Evolutionary conservation across 1,284 basidiomycete genomes (phyloP).

Genomic region (Albatrellus sp.): DNA sequence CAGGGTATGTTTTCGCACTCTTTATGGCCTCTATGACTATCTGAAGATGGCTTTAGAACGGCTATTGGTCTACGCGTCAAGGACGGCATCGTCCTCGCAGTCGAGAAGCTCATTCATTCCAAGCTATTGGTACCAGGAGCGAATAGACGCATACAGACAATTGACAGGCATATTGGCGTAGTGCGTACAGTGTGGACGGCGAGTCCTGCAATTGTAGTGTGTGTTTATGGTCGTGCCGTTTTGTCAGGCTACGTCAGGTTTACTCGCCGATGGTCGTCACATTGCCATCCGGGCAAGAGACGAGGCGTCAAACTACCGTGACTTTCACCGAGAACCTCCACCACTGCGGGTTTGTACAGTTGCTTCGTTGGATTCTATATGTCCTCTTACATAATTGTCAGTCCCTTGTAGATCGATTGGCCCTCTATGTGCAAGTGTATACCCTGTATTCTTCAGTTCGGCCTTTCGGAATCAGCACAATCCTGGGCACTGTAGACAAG

Average conservation of each 20-base stretch:
- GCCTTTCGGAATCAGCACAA: conserved; percentile 91
- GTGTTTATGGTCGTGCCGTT: too few relatives aligned
- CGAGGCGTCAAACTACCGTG: conserved; percentile 72
- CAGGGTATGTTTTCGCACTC: conserved; percentile 47
- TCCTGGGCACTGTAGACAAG: conserved; percentile 86
- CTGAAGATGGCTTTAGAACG: conserved; percentile 38
- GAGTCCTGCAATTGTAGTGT: not conserved
- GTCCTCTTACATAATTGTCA: conserved; percentile 20
- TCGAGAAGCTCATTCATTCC: conserved; percentile 97
- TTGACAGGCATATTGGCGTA: conserved; percentile 90
- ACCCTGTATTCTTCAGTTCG: conserved; percentile 97
- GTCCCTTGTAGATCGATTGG: conserved; percentile 77
- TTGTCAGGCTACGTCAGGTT: conserved; percentile 77
- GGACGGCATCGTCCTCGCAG: conserved; percentile 89
- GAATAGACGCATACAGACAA: conserved; percentile 86
- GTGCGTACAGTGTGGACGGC: conserved; percentile 25
- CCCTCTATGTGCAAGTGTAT: conserved; percentile 88
- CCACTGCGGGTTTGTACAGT: conserved; percentile 60
- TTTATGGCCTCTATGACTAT: conserved; percentile 1
- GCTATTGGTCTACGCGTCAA: conserved; percentile 87
- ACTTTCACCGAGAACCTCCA: conserved; percentile 65
- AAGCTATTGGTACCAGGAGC: conserved; percentile 91
- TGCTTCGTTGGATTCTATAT: conserved; percentile 11
- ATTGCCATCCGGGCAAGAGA: conserved; percentile 78
- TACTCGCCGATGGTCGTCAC: conserved; percentile 90